Evolutionary conservation across 1,284 basidiomycete genomes (phyloP).

Genomic region (Ustilago shanxiensis): DNA sequence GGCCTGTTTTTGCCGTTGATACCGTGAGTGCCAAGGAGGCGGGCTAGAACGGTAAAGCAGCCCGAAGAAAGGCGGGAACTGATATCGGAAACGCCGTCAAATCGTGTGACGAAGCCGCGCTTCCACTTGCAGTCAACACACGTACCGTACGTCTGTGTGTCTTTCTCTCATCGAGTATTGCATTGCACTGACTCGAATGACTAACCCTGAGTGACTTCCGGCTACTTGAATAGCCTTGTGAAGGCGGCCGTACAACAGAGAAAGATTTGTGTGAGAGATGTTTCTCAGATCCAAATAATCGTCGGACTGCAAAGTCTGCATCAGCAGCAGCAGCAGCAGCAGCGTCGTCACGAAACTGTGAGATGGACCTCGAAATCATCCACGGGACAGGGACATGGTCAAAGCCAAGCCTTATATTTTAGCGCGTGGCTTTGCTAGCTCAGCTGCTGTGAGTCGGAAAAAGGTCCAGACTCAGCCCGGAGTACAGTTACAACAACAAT

Average conservation of each 20-base stretch:
- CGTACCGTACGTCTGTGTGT: too few relatives aligned
- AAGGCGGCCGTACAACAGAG: background rate
- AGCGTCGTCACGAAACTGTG: background rate
- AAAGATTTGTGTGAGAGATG: background rate
- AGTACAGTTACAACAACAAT: background rate
- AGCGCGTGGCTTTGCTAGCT: background rate
- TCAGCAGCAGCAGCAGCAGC: background rate
- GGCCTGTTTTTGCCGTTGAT: background rate
- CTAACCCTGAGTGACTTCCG: too few relatives aligned
- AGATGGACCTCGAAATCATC: background rate
- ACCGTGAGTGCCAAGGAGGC: background rate
- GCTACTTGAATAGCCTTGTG: background rate
- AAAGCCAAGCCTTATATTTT: background rate
- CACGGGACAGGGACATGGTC: background rate
- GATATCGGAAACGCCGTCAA: background rate
- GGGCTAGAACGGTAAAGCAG: background rate
- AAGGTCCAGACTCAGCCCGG: constrained; percentile 3
- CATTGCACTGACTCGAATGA: too few relatives aligned
- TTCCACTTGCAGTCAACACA: too few relatives aligned
- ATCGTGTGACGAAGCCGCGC: background rate
- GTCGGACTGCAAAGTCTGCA: constrained; percentile 3
- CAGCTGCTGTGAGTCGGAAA: background rate
- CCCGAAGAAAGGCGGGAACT: background rate
- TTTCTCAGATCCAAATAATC: background rate
- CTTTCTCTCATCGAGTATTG: too few relatives aligned